Percentiles rank a stretch among this genome's conserved stretches.
Evolutionary conservation across 192 early-diverging fungal genomes (phyloP).

Genomic region (Rhizophagus prolifer): DNA sequence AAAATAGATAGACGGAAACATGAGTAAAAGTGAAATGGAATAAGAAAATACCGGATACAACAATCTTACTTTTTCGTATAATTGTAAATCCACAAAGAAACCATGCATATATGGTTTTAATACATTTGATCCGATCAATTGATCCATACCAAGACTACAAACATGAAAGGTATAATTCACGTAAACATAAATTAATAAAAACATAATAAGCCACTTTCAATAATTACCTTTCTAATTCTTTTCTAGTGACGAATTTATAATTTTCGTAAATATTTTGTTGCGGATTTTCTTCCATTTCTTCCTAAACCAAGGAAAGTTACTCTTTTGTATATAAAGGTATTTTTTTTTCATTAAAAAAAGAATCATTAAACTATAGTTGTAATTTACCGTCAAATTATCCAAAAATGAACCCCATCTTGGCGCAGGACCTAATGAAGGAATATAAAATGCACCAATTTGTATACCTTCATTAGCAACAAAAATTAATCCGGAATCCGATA

Average conservation of each 20-base stretch:
- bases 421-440: slow-evolving; percentile 89
- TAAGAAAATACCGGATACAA: not conserved
- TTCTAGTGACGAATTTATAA: slow-evolving; percentile 95
- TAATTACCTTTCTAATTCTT: slow-evolving; percentile 68
- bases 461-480: slow-evolving; percentile 91
- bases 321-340: too few species aligned
- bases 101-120: slow-evolving; percentile 99
- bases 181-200: not conserved
- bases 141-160: slow-evolving; percentile 78
- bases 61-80: slow-evolving; percentile 77
- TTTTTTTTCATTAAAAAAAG: not conserved
- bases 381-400: slow-evolving; percentile 83
- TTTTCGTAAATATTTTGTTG: slow-evolving; percentile 89
- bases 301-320: slow-evolving; percentile 29
- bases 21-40: not conserved
- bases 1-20: not conserved
- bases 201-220: not conserved
- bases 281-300: slow-evolving; percentile 89
- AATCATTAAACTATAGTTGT: not conserved
- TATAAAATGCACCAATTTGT: slow-evolving; percentile 90
- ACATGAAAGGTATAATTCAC: not conserved
- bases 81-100: slow-evolving; percentile 93
- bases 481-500: slow-evolving; percentile 79
- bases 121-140: slow-evolving; percentile 88
- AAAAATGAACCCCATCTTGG: slow-evolving; percentile 92